These are phyloP conservation scores for Boletus rubescentipes DNA, from an alignment of 768 basidiomycete genomes.

Conservation along the genomic window DNA sequence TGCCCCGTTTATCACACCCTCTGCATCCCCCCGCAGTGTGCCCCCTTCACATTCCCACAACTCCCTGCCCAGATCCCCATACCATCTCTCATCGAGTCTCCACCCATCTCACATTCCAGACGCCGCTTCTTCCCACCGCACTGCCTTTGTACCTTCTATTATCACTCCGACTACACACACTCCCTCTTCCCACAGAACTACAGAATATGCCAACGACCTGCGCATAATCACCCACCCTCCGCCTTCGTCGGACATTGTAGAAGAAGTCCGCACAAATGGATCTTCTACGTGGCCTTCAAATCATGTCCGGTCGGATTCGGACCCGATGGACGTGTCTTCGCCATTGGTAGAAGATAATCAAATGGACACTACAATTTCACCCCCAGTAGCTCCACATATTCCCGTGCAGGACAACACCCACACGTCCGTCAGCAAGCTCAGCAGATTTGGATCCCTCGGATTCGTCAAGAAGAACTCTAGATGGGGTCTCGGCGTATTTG, in stretches of 20 bases:
- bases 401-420: constrained; percentile 40
- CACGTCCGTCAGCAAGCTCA: constrained; percentile 49
- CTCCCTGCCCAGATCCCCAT: constrained; percentile 38
- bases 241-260: constrained; percentile 28
- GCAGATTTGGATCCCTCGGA: constrained; percentile 56
- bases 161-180: constrained; percentile 31
- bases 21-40: constrained; percentile 42
- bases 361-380: constrained; percentile 56
- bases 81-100: constrained; percentile 39
- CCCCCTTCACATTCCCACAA: constrained; percentile 54
- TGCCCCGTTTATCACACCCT: constrained; percentile 38
- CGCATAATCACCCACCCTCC: constrained; percentile 36
- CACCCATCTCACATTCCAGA: constrained; percentile 44
- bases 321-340: constrained; percentile 57
- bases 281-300: constrained; percentile 28
- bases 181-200: constrained; percentile 33
- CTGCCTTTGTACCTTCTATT: constrained; percentile 47
- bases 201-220: constrained; percentile 35
- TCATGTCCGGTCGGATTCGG: constrained; percentile 32
- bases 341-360: constrained; percentile 42
- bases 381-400: constrained; percentile 33
- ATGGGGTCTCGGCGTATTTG: constrained; percentile 71
- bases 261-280: constrained; percentile 29
- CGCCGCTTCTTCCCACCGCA: constrained; percentile 51
- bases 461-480: constrained; percentile 70